These are phyloP conservation scores for Infundibulicybe gibba DNA, from an alignment of 768 basidiomycete genomes.

Conservation along the genomic window DNA sequence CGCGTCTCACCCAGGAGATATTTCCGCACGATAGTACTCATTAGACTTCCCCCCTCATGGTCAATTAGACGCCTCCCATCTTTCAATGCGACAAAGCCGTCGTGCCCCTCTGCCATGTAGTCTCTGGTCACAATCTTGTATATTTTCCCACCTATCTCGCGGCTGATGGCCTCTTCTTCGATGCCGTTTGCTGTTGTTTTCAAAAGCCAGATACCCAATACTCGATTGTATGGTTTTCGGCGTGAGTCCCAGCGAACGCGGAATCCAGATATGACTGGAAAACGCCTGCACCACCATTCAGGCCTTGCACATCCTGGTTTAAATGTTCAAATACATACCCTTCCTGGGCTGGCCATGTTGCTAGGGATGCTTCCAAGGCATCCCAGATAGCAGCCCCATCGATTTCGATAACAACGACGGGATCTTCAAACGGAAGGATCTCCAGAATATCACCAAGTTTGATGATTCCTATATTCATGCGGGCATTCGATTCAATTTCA, in stretches of 20 bases:
- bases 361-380: constrained; percentile 67
- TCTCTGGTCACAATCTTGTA: constrained; percentile 85
- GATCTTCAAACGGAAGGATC: constrained; percentile 87
- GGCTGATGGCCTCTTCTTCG: constrained; percentile 52
- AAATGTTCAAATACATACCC: constrained; percentile 44
- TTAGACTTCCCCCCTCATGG: constrained; percentile 76
- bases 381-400: constrained; percentile 80
- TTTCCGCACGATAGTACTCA: constrained; percentile 77
- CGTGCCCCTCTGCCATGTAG: constrained; percentile 83
- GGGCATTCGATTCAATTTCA: not conserved
- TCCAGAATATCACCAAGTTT: constrained; percentile 87
- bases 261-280: constrained; percentile 84
- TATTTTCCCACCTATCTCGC: constrained; percentile 46
- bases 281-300: constrained; percentile 51
- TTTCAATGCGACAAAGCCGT: constrained; percentile 72
- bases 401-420: constrained; percentile 75
- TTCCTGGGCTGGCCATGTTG: constrained; percentile 87
- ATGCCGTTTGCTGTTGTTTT: constrained; percentile 32
- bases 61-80: constrained; percentile 70
- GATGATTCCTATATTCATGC: constrained; percentile 48
- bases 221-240: constrained; percentile 62
- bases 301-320: not conserved
- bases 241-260: constrained; percentile 86
- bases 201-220: constrained; percentile 68
- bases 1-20: constrained; percentile 68